A percentile compares a stretch with the other conserved stretches of the same genome.
Evolutionary conservation across 2,329 filamentous ascomycete genomes (phyloP).

Genomic region (Camillea tinctor): DNA sequence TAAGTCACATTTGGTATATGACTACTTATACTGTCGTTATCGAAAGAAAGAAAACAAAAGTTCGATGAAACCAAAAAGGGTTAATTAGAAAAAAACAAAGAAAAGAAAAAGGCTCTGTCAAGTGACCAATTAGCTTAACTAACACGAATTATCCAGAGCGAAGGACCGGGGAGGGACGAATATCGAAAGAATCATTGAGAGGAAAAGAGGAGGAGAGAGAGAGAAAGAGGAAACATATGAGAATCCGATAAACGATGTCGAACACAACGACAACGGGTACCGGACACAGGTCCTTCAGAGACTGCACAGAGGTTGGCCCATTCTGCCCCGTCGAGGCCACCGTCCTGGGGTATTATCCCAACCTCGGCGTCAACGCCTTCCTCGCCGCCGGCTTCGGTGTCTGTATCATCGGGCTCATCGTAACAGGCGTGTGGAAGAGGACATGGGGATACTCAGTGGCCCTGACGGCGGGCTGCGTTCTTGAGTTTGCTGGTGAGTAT

Average conservation of each 20-base stretch:
- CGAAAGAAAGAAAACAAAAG: too few species aligned
- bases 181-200: too few species aligned
- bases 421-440: constrained; percentile 46
- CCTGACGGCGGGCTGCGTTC: constrained; percentile 46
- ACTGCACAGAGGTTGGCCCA: constrained; percentile 40
- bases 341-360: constrained; percentile 57
- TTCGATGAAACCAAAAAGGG: too few species aligned
- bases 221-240: neutral
- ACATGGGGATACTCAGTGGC: constrained; percentile 56
- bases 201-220: neutral
- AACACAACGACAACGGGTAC: constrained; percentile 6
- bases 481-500: constrained; percentile 50
- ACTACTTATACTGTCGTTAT: too few species aligned
- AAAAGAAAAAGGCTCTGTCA: too few species aligned
- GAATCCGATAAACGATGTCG: neutral
- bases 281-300: constrained; percentile 23
- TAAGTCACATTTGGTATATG: too few species aligned
- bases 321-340: constrained; percentile 52
- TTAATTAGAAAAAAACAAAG: too few species aligned
- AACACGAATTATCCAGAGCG: too few species aligned
- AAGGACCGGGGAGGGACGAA: too few species aligned
- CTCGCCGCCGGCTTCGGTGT: constrained; percentile 50
- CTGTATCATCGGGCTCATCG: constrained; percentile 40
- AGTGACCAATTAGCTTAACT: too few species aligned
- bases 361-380: constrained; percentile 54